Base-by-base conservation (phyloP, 305 asterid genomes). In the Fraxinus floribunda region DNA sequence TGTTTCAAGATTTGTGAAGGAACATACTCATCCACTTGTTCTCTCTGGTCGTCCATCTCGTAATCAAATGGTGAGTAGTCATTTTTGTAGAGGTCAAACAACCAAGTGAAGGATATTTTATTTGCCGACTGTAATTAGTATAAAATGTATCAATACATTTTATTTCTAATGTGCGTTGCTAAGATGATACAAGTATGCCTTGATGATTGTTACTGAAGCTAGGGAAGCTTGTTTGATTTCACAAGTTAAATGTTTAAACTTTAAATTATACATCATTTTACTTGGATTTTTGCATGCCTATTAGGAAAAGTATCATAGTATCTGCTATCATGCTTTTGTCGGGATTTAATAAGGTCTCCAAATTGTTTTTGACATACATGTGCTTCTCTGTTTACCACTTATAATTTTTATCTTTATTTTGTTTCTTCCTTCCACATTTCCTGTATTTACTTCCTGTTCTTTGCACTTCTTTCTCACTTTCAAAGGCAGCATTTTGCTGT, bases 1-100 rank as follows among this genome's bases (percentile, higher is more conserved):
- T 16, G 87, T 86, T 52, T 79, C 87, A 55, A 86, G 89, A 80
- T 86, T 79, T 38, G 76, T 84, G 13, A 86, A 84, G 84, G 87
- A 86, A 77, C 89, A 86, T 64, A 79, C 84, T 68, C 87, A 86
- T 82, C 89, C 83, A 18, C 79, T 86, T 66, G 72, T 76, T 78
- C 79, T 80, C 77, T 79, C 83, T 79, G 80, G 71, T 30, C 81
- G 41, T 68, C 62, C 86, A 41, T 76, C 75, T 75, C 80, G 24
- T 32, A 84, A 78, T 79, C 38, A 80, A 44, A 79, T 76, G 84
- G 87, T 86, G 80, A 80, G 86, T 85, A 60, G 18, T 39, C 13
- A 18, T 29, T 77, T 3, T 22, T 0, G 11, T 13, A 7, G 13
- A 29, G 41, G 75, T 70, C 39, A 32, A 70, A 70, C 13, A 16